Base-by-base conservation (phyloP, 345 rosid genomes). In the Aethionema arabicum region DNA sequence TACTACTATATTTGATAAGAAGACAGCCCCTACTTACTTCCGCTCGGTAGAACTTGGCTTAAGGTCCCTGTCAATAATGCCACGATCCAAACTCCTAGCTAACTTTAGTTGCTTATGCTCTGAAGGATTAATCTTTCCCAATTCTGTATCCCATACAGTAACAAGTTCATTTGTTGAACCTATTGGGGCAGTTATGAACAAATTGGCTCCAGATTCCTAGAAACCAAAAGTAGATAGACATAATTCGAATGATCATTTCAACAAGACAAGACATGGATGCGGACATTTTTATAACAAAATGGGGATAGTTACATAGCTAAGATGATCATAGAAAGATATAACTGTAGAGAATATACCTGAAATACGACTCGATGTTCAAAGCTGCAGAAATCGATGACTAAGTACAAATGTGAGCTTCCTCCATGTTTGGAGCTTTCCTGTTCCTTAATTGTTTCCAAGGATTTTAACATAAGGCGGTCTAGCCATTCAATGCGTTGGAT, bases 21-120 rank as follows among this genome's bases (percentile, higher is more conserved):
- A 27, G 11, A 27, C n/a, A 29, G 40, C 14, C 5, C 36, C 40
- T 27, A 63, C 87, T 84, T 89, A 92, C 98, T 87, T 92, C 55
- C 95, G 78, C 65, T 89, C 98, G 16, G 68, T 67, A 59, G 66
- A 38, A 62, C 97, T 89, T 47, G 98, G 98, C 77, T 90, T 92
- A 69, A 92, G 86, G 79, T 92, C 97, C 83, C 90, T 92, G 78
- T 92, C 97, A 67, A 92, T 92, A 63, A 92, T 90, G 62, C 96
- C 96, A 69, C 99, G 95, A 41, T 90, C 80, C 76, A 92, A 77
- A 77, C 99, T 92, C 77, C 99, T 85, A 8, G 99, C 99, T 53
- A 92, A 80, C 82, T 92, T 92, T 41, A 92, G 74, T 81, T 92
- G 97, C 83, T 92, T 92, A 82, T 89, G 91, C 81, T 92, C 99